Evolutionary conservation across 164 flowering plant species (phyloP).

Genomic region (Piper longum): DNA sequence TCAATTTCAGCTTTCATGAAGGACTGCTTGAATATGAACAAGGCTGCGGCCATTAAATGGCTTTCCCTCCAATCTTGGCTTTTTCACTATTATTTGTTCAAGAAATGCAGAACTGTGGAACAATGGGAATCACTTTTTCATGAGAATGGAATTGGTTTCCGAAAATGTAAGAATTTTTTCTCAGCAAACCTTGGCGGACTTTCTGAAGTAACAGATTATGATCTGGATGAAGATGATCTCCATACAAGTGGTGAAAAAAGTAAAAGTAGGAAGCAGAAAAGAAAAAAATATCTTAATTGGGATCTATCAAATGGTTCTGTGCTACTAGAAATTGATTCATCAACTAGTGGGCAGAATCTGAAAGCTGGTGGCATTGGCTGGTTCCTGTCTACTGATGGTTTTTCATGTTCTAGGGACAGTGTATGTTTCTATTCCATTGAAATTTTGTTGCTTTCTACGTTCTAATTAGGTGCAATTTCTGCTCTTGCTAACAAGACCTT

Average conservation of each 20-base stretch:
- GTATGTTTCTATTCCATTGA: slow-evolving; percentile 25
- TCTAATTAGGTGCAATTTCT: background rate
- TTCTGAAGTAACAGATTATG: slow-evolving; percentile 26
- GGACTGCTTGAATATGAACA: slow-evolving; percentile 22
- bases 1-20: slow-evolving; percentile 26
- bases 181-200: slow-evolving; percentile 22
- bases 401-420: slow-evolving; percentile 55
- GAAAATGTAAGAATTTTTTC: slow-evolving; percentile 30
- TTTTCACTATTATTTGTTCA: slow-evolving; percentile 40
- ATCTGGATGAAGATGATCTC: slow-evolving; percentile 17
- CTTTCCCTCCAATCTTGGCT: slow-evolving; percentile 75
- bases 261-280: slow-evolving; percentile 23
- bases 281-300: slow-evolving; percentile 23
- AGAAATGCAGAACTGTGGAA: slow-evolving; percentile 38
- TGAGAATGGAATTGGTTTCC: slow-evolving; percentile 45
- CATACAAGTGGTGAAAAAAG: background rate
- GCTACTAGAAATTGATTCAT: slow-evolving; percentile 23
- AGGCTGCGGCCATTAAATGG: slow-evolving; percentile 28
- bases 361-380: slow-evolving; percentile 44
- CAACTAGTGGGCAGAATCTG: slow-evolving; percentile 15
- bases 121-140: slow-evolving; percentile 64
- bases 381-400: slow-evolving; percentile 72
- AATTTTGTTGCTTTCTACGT: background rate
- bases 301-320: slow-evolving; percentile 24
- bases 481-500: slow-evolving; percentile 5